Conservation (phyloP, 202 grass and related monocot genomes). For the Cymbopogon flexuosus region DNA sequence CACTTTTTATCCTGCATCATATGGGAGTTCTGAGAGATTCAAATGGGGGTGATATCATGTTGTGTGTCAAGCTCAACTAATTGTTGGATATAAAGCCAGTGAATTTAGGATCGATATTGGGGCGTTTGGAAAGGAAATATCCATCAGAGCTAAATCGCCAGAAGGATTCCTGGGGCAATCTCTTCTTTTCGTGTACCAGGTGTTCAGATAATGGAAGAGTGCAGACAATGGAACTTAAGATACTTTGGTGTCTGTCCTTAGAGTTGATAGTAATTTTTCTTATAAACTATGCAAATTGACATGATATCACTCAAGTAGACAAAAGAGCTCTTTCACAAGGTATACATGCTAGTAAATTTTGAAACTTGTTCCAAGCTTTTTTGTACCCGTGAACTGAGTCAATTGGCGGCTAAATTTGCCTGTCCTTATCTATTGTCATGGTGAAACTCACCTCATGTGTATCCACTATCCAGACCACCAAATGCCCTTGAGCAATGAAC, state of each 20-base stretch:
- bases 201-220: background rate
- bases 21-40: background rate
- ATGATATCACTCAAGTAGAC: background rate
- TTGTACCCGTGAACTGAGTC: background rate
- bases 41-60: background rate
- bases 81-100: background rate
- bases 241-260: background rate
- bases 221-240: background rate
- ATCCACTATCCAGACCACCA: background rate
- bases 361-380: background rate
- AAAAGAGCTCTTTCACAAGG: constrained; percentile 1
- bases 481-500: background rate
- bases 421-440: background rate
- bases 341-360: background rate
- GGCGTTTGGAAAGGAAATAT: background rate
- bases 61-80: constrained; percentile 6
- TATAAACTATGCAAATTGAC: background rate
- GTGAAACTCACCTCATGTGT: background rate
- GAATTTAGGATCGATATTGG: background rate
- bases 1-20: constrained; percentile 2
- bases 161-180: background rate
- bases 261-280: background rate
- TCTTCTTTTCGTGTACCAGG: background rate
- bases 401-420: background rate
- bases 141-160: background rate